Evolutionary conservation across 768 basidiomycete genomes (phyloP).

Genomic region (Mycena polygramma): DNA sequence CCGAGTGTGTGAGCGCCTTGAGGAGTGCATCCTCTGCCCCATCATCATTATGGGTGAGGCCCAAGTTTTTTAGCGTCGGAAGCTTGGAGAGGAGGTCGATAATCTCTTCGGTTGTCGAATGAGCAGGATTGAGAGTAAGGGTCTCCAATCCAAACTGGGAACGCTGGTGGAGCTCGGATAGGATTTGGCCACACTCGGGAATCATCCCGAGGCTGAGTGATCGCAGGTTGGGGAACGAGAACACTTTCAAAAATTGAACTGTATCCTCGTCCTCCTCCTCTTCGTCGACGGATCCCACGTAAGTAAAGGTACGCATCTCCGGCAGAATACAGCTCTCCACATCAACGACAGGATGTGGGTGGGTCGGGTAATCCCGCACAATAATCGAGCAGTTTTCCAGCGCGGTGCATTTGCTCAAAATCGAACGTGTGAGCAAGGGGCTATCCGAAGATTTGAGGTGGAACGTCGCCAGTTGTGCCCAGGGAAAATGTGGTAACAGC

Average conservation of each 20-base stretch:
- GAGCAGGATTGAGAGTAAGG: background rate
- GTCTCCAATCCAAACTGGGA: background rate
- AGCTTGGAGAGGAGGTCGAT: background rate
- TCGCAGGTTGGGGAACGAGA: background rate
- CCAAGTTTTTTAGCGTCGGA: background rate
- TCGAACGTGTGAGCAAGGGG: background rate
- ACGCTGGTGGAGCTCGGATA: background rate
- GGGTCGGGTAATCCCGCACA: background rate
- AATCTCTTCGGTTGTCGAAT: background rate
- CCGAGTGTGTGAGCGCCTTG: background rate
- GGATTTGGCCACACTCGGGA: background rate
- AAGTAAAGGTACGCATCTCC: background rate
- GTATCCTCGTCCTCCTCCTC: background rate
- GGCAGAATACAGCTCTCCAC: background rate
- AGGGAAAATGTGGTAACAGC: background rate
- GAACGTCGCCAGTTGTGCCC: background rate
- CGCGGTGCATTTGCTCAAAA: background rate
- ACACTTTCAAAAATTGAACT: background rate
- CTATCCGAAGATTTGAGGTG: background rate
- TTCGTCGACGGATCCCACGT: background rate
- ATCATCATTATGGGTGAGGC: background rate
- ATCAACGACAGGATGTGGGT: background rate
- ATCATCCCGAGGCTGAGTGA: background rate
- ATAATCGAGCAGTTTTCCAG: background rate
- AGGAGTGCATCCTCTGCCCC: background rate